Evolutionary conservation across 2,329 filamentous ascomycete genomes (phyloP).

Genomic region (Beauveria australis): DNA sequence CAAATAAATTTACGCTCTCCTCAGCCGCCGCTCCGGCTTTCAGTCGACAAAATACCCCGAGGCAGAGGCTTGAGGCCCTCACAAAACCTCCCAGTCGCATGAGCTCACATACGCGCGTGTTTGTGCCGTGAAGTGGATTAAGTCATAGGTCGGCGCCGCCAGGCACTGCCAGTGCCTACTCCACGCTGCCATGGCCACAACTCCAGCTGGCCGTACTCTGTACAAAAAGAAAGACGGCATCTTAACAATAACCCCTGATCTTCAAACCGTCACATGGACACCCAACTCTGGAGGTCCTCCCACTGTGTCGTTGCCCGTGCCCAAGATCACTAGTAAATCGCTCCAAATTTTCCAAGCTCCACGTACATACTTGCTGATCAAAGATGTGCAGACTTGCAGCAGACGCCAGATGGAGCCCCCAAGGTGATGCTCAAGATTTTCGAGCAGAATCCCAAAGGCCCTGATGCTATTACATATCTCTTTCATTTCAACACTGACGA

Average conservation of each 20-base stretch:
- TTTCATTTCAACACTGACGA: conserved; percentile 83
- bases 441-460: conserved; percentile 52
- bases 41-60: not conserved
- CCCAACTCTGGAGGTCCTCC: conserved; percentile 58
- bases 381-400: conserved; percentile 68
- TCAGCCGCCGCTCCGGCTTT: not conserved
- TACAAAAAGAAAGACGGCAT: conserved; percentile 97
- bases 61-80: not conserved
- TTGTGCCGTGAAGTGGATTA: not conserved
- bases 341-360: not conserved
- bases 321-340: conserved; percentile 70
- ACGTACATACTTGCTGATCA: not conserved
- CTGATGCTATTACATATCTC: conserved; percentile 62
- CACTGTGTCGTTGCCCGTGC: conserved; percentile 60
- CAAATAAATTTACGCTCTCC: not conserved
- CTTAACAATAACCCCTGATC: conserved; percentile 66
- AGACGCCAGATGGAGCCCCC: conserved; percentile 77
- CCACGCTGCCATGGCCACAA: conserved; percentile 40
- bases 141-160: not conserved
- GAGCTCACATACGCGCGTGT: conserved; percentile 2
- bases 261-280: conserved; percentile 72
- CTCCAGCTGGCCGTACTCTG: conserved; percentile 57
- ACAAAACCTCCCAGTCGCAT: not conserved
- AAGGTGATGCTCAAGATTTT: conserved; percentile 96
- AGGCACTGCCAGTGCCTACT: not conserved